Percentiles rank a stretch among this genome's conserved stretches.
Conservation (phyloP, 2,329 filamentous ascomycete genomes). For the Fusarium incarnatum region DNA sequence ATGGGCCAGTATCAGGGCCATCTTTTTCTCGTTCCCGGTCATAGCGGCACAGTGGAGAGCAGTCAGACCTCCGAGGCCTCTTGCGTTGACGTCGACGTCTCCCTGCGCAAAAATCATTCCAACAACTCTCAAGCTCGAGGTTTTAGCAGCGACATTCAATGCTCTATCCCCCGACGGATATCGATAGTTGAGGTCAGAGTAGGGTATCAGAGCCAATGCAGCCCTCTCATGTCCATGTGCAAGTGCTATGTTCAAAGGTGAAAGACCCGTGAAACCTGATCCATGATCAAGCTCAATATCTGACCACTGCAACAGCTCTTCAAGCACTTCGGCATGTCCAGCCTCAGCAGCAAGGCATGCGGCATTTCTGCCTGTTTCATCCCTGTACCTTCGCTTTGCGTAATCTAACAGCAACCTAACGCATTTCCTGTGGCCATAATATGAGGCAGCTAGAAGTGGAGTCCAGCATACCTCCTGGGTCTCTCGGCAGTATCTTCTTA, state of each 20-base stretch:
- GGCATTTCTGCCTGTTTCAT: accelerated
- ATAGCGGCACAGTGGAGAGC: neutral
- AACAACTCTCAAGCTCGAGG: accelerated
- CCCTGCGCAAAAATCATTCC: accelerated
- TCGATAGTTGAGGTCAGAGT: accelerated
- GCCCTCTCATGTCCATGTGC: accelerated
- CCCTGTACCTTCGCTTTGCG: neutral
- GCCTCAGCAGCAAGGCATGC: neutral
- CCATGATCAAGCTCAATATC: neutral
- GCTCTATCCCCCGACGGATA: accelerated
- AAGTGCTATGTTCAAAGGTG: neutral
- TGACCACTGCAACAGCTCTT: neutral
- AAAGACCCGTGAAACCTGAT: accelerated
- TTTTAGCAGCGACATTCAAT: neutral
- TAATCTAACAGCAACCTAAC: neutral
- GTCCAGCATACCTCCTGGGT: neutral
- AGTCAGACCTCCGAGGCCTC: accelerated
- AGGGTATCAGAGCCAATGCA: neutral
- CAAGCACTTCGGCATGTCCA: neutral
- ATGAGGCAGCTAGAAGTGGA: neutral
- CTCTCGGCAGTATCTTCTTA: too few relatives aligned
- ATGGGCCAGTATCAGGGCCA: too few relatives aligned
- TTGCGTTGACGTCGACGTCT: neutral
- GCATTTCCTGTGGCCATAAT: accelerated
- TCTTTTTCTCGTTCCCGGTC: accelerated